Evolutionary conservation across 352 stramenopile genomes (phyloP), one percentile per base, ranked within the genome.

Genomic region (Pythium myriotylum): DNA sequence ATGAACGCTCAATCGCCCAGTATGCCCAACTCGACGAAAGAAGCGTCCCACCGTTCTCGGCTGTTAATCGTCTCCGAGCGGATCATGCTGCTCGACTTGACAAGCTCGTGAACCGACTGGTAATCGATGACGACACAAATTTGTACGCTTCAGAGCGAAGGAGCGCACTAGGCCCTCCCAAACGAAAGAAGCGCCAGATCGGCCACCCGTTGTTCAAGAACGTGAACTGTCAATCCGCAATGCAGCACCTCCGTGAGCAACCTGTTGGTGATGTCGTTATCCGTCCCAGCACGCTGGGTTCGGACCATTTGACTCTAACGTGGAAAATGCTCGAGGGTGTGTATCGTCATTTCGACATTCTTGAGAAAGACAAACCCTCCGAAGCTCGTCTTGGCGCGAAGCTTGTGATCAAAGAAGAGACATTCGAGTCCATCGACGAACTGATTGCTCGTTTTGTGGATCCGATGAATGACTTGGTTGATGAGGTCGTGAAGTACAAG

Each of bases 271-370:
- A 96, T 58, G 84, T 94, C 4, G 86, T 95, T 24, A 86, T 96
- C 73, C 88, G 88, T 13, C 88, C 88, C 2, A 92, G 86, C 70
- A 93, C 85, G 7, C 53, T 94, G 43, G 86, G 86, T 14, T 81
- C 84, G 2, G 85, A 96, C 47, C 88, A 96, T 48, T 71, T 96
- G 10, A 96, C 84, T 19, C 67, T 96, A 37, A 94, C 88, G 20
- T 96, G 88, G 88, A 96, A 96, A 52, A 92, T 95, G 74, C 55
- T 94, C 26, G 83, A 94, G 19, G 77, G 82, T 27, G 86, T 95
- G 14, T 96, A 94, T 56, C 84, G 86, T 45, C 88, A 96, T 54
- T 95, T 95, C 37, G 88, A 96, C 62, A 87, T 96, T 32, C 66
- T 89, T 45, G 88, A 96, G 72, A 88, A 89, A 69, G 73, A 96